phyloP scores from a whole-genome alignment of 768 basidiomycete genomes.

The Filobasidium wieringae region DNA sequence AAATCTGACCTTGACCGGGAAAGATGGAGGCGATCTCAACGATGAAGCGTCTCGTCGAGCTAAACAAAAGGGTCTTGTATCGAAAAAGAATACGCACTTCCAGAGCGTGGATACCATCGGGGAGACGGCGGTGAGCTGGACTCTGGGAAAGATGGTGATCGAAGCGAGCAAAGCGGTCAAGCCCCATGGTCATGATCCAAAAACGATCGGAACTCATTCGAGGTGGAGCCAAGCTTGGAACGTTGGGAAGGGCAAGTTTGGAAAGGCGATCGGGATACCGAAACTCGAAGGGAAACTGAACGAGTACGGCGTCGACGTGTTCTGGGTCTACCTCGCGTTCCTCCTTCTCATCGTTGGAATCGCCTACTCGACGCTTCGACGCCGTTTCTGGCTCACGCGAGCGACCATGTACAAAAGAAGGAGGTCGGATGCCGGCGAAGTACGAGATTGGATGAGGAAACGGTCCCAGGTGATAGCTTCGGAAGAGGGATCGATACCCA shows the following conservation, averaged over 20 bases:
- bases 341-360: conserved; percentile 17
- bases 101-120: conserved; percentile 86
- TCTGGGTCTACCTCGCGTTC: conserved; percentile 30
- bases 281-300: conserved; percentile 14
- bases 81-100: conserved; percentile 43
- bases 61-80: conserved; percentile 63
- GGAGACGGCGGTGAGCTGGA: conserved; percentile 93
- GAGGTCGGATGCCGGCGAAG: conserved; percentile 17
- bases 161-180: conserved; percentile 57
- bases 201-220: not conserved
- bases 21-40: conserved; percentile 38
- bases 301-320: conserved; percentile 24
- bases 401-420: conserved; percentile 14
- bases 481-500: conserved; percentile 7
- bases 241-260: not conserved
- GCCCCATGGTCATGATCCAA: conserved; percentile 12
- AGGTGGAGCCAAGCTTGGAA: conserved; percentile 5
- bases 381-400: conserved; percentile 9
- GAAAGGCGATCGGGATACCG: conserved; percentile 5
- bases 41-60: conserved; percentile 66
- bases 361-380: conserved; percentile 19
- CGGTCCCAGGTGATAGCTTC: not conserved
- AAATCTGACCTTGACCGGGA: conserved; percentile 51
- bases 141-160: conserved; percentile 95
- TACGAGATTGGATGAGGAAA: conserved; percentile 3